Evolutionary conservation across 2,329 filamentous ascomycete species (phyloP).

Genomic region (Ophiostoma ips): DNA sequence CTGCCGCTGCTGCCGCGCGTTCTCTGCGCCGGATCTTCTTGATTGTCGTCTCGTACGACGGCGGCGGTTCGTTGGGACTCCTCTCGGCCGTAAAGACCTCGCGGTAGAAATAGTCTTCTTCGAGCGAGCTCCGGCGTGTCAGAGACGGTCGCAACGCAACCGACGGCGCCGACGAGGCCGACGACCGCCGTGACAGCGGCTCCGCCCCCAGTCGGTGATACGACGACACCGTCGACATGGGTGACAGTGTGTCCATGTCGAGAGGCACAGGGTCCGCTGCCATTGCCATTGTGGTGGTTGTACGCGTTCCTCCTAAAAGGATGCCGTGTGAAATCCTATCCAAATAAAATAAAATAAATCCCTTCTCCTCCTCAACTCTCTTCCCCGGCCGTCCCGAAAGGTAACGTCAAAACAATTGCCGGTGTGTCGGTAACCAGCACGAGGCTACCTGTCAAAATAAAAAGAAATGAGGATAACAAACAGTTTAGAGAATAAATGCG

Average conservation of each 20-base stretch:
- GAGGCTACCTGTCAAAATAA: not conserved
- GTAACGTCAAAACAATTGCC: too few relatives aligned
- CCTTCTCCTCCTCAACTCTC: too few relatives aligned
- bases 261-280: not conserved
- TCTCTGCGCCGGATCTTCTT: constrained; percentile 17
- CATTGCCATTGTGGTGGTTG: not conserved
- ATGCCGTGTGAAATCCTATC: too few relatives aligned
- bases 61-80: constrained; percentile 32
- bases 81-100: constrained; percentile 33
- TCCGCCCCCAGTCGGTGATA: not conserved
- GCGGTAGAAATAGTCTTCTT: constrained; percentile 40
- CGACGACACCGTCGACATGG: not conserved
- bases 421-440: too few relatives aligned
- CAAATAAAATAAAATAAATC: too few relatives aligned
- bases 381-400: too few relatives aligned
- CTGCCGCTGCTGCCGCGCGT: constrained; percentile 6
- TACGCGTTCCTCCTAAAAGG: too few relatives aligned
- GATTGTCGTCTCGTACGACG: constrained; percentile 27
- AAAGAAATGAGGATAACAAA: not conserved
- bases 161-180: not conserved
- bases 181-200: constrained; percentile 2
- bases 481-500: too few relatives aligned
- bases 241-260: not conserved
- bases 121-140: constrained; percentile 35
- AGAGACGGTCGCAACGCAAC: constrained; percentile 19